Evolutionary conservation across 176 grass and related monocot genomes (phyloP).

Genomic region (Bolboschoenus planiculmis): DNA sequence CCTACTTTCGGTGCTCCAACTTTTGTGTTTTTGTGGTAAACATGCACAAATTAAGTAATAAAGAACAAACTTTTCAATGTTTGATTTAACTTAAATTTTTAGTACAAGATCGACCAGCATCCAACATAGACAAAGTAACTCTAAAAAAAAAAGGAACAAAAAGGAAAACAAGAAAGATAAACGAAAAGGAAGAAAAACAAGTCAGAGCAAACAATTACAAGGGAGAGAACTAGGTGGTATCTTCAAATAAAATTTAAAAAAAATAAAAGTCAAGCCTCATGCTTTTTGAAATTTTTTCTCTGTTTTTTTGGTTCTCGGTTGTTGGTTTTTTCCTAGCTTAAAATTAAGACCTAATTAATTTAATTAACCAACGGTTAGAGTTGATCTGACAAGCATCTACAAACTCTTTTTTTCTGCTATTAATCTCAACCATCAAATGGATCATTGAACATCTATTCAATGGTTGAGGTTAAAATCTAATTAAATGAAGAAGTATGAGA

Average conservation of each 20-base stretch:
- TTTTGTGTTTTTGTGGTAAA: background rate
- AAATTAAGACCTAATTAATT: background rate
- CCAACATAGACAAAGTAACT: background rate
- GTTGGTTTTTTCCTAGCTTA: conserved; percentile 9
- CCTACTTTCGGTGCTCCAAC: background rate
- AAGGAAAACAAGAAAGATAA: background rate
- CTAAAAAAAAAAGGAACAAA: background rate
- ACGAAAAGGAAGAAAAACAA: background rate
- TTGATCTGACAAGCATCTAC: conserved; percentile 18
- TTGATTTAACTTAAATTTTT: conserved; percentile 11
- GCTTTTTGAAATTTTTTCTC: background rate
- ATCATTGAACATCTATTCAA: background rate
- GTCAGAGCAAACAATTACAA: conserved; percentile 9
- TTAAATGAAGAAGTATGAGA: background rate
- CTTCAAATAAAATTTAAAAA: background rate
- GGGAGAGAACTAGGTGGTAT: conserved; percentile 3
- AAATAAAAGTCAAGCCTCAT: conserved; percentile 5
- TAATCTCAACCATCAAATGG: background rate
- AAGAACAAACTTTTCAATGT: conserved; percentile 10
- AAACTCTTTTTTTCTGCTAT: background rate
- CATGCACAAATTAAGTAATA: background rate
- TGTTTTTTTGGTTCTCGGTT: background rate
- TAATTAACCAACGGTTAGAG: background rate
- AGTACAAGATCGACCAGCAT: conserved; percentile 15
- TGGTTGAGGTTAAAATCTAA: background rate